Evolutionary conservation across 768 basidiomycete genomes (phyloP).

Genomic region (Hemileccinum impolitum): DNA sequence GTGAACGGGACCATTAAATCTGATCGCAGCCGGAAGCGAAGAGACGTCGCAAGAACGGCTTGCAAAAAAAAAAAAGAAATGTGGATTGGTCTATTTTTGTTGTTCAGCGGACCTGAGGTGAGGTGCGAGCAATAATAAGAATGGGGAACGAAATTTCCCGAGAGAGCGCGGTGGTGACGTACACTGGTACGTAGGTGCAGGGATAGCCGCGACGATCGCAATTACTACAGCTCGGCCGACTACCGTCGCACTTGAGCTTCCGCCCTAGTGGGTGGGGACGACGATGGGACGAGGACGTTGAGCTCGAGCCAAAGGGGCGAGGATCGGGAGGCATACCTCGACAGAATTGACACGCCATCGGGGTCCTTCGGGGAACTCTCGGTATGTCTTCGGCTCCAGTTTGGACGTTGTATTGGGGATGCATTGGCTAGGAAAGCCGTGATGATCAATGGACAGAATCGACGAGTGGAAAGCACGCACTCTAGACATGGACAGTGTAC

Average conservation of each 20-base stretch:
- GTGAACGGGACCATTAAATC: conserved; percentile 20
- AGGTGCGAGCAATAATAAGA: conserved; percentile 7
- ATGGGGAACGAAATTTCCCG: conserved; percentile 5
- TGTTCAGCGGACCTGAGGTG: conserved; percentile 25
- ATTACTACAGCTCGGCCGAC: conserved; percentile 59
- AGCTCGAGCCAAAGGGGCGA: neutral
- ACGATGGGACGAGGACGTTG: conserved; percentile 1
- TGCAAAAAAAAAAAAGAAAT: neutral
- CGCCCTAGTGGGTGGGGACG: conserved; percentile 49
- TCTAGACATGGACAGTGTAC: conserved; percentile 20
- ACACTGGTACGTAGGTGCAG: conserved; percentile 67
- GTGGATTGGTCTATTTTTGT: conserved; percentile 27
- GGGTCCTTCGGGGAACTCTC: conserved; percentile 44
- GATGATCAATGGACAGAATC: neutral
- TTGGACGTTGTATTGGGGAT: conserved; percentile 13
- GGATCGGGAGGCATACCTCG: conserved; percentile 41
- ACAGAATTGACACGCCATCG: conserved; percentile 76
- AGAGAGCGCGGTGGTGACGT: conserved; percentile 29
- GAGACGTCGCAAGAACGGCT: conserved; percentile 12
- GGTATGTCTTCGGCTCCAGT: conserved; percentile 19
- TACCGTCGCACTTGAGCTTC: conserved; percentile 72
- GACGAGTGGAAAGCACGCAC: conserved; percentile 12
- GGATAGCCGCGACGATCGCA: conserved; percentile 58
- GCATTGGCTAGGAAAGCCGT: conserved; percentile 8
- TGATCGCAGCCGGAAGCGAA: conserved; percentile 20